Evolutionary conservation across 495 filamentous ascomycete genomes (phyloP).

Genomic region (Podospora sp.): DNA sequence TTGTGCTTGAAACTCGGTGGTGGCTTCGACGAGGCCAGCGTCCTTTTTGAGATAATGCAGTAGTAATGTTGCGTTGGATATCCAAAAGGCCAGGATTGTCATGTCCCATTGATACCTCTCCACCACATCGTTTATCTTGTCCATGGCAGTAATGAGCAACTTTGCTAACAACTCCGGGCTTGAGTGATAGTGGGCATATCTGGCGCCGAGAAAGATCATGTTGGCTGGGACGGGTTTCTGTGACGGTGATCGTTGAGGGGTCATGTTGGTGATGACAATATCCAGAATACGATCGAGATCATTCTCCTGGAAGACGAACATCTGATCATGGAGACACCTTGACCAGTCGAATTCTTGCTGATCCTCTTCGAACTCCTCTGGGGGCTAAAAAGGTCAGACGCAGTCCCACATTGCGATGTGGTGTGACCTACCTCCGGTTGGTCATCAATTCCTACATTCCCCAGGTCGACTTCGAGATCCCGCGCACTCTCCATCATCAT

Average conservation of each 20-base stretch:
- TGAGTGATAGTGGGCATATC: conserved; percentile 96
- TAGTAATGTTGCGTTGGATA: conserved; percentile 93
- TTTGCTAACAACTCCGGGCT: conserved; percentile 80
- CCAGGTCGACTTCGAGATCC: conserved; percentile 94
- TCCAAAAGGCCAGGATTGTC: conserved; percentile 98
- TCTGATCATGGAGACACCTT: conserved; percentile 92
- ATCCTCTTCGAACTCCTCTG: conserved; percentile 85
- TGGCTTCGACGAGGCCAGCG: conserved; percentile 75
- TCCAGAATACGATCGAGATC: conserved; percentile 89
- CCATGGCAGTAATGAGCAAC: conserved; percentile 82
- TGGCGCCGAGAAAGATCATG: conserved; percentile 89
- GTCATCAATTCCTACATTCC: conserved; percentile 94
- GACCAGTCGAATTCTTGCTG: conserved; percentile 98
- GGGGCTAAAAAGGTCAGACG: conserved; percentile 52
- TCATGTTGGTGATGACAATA: conserved; percentile 98
- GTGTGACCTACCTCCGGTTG: conserved; percentile 74
- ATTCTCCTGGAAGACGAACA: conserved; percentile 98
- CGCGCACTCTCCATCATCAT: conserved; percentile 99
- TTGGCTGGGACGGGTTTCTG: conserved; percentile 98
- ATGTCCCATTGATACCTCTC: conserved; percentile 98
- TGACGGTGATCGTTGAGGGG: conserved; percentile 87
- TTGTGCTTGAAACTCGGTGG: conserved; percentile 87
- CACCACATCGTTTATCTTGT: conserved; percentile 95
- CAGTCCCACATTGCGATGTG: not conserved
- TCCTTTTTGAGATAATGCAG: conserved; percentile 98